phyloP scores from a whole-genome alignment of 2,329 filamentous ascomycete species.

The Thielaviopsis musarum region DNA sequence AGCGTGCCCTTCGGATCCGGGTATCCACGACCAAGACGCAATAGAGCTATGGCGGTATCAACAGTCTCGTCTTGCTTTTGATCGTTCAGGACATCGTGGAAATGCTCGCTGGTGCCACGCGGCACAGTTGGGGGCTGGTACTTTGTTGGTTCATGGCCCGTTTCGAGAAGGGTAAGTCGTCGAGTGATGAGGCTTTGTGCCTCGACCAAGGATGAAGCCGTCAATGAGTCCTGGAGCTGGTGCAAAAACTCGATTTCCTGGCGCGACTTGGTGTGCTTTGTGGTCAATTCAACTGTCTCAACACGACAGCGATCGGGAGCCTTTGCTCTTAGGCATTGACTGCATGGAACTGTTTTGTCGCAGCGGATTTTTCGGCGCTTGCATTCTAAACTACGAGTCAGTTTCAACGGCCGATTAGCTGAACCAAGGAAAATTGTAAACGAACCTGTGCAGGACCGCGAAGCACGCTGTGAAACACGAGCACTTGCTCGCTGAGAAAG shows the following conservation, averaged over 20 bases:
- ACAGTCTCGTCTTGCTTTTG: slow-evolving; percentile 3
- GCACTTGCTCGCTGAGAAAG: background rate
- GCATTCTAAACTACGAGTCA: slow-evolving; percentile 5
- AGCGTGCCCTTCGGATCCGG: background rate
- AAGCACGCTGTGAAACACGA: slow-evolving; percentile 10
- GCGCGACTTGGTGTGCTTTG: slow-evolving; percentile 12
- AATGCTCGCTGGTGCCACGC: background rate
- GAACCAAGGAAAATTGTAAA: background rate
- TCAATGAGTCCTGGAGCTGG: slow-evolving; percentile 3
- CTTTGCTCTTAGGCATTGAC: slow-evolving; percentile 10
- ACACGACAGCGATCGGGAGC: slow-evolving; percentile 7
- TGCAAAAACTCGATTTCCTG: slow-evolving; percentile 11
- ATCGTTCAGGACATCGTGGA: slow-evolving; percentile 8
- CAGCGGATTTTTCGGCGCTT: slow-evolving; percentile 11
- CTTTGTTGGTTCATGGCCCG: slow-evolving; percentile 7
- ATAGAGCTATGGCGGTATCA: slow-evolving; percentile 3
- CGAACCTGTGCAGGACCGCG: slow-evolving; percentile 10
- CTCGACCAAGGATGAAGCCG: slow-evolving; percentile 1
- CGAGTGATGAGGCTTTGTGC: slow-evolving; percentile 5
- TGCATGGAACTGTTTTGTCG: slow-evolving; percentile 11
- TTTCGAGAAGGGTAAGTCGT: slow-evolving; percentile 7
- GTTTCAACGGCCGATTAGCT: background rate
- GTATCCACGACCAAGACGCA: slow-evolving; percentile 10
- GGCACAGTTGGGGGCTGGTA: background rate
- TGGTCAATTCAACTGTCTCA: slow-evolving; percentile 11